phyloP scores from a whole-genome alignment of 345 rosid genomes.

The Psidium friedrichsthalianum region DNA sequence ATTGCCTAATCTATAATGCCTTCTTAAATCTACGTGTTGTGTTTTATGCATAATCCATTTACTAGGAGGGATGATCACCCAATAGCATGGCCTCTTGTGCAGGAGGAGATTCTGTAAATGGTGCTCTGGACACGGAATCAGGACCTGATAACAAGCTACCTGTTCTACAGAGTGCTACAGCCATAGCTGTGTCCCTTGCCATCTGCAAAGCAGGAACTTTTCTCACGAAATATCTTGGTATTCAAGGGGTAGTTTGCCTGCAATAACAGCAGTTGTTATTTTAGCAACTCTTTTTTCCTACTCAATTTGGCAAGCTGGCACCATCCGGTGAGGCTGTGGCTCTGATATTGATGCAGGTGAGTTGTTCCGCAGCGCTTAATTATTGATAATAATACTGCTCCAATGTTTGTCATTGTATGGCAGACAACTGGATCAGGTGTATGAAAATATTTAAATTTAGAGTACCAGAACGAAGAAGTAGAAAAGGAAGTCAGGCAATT shows the following conservation, averaged over 20 bases:
- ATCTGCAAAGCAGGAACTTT: slow-evolving; percentile 65
- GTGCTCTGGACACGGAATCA: slow-evolving; percentile 17
- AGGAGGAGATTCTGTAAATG: slow-evolving; percentile 22
- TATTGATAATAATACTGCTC: neutral
- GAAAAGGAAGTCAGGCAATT: neutral
- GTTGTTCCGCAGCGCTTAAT: neutral
- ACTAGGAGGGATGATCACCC: too few relatives aligned
- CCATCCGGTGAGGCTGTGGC: slow-evolving; percentile 91
- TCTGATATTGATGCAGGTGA: slow-evolving; percentile 84
- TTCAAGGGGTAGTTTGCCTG: slow-evolving; percentile 76
- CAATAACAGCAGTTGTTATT: slow-evolving; percentile 60
- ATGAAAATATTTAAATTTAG: neutral
- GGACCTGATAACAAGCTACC: slow-evolving; percentile 38
- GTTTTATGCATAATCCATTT: too few relatives aligned
- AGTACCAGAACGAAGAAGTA: neutral
- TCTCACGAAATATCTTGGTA: slow-evolving; percentile 38
- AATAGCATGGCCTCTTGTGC: neutral
- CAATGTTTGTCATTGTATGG: neutral
- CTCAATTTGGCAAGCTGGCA: slow-evolving; percentile 61
- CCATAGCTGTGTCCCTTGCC: slow-evolving; percentile 67
- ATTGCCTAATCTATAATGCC: neutral
- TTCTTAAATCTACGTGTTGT: too few relatives aligned
- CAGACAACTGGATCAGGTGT: neutral
- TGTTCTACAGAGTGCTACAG: slow-evolving; percentile 44
- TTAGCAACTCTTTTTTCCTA: slow-evolving; percentile 69